Conservation (phyloP, 352 stramenopile genomes). For the Aphanomyces invadans region DNA sequence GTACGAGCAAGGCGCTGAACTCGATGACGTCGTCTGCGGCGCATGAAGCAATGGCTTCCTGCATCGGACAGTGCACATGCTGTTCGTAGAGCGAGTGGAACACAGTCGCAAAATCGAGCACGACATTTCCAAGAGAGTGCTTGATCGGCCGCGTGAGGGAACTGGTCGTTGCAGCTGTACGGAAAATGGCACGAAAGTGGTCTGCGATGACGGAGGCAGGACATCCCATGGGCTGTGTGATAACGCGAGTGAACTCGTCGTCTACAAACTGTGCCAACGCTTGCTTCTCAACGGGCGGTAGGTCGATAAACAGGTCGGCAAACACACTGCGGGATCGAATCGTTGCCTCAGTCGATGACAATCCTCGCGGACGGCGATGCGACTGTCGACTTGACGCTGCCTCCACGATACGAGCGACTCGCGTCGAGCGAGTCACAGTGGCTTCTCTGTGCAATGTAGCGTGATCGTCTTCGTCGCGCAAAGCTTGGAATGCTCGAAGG, state of each 20-base stretch:
- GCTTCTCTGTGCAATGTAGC: background rate
- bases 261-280: constrained; percentile 5
- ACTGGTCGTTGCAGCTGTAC: background rate
- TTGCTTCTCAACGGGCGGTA: constrained; percentile 4
- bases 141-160: constrained; percentile 1
- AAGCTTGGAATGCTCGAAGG: background rate
- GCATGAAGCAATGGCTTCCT: background rate
- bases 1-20: constrained; percentile 4
- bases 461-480: background rate
- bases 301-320: constrained; percentile 8
- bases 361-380: background rate
- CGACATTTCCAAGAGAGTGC: constrained; percentile 10
- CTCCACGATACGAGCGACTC: background rate
- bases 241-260: background rate
- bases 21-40: constrained; percentile 11
- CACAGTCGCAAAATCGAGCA: constrained; percentile 16
- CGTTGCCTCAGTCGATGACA: background rate
- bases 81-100: constrained; percentile 14
- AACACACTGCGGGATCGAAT: background rate
- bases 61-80: background rate
- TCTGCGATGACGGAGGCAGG: background rate
- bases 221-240: background rate
- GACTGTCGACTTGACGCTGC: background rate
- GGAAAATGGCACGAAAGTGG: constrained; percentile 15
- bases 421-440: background rate